Conservation (phyloP, 768 basidiomycete genomes). For the Auriscalpium vulgare region DNA sequence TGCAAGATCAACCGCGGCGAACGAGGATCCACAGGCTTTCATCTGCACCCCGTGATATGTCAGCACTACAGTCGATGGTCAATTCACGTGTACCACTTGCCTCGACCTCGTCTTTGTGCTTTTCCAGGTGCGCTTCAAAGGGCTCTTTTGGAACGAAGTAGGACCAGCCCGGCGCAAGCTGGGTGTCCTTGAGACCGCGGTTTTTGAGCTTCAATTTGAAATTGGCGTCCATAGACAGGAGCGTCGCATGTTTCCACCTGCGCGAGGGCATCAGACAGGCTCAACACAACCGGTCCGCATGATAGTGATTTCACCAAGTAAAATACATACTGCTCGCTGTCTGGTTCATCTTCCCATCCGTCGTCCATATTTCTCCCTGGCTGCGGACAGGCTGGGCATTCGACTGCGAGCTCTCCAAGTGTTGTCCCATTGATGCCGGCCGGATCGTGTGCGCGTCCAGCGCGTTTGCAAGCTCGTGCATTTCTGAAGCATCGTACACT, state of each 20-base stretch:
- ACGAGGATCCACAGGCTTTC: constrained; percentile 6
- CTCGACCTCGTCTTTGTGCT: neutral
- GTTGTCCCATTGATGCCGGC: neutral
- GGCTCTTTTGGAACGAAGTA: constrained; percentile 9
- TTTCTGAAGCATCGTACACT: neutral
- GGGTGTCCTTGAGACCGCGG: constrained; percentile 1
- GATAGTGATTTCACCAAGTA: no score
- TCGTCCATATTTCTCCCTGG: neutral
- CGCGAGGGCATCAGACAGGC: no score
- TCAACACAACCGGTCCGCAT: no score
- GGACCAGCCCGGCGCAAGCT: constrained; percentile 8
- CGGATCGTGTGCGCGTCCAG: neutral
- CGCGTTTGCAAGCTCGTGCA: neutral
- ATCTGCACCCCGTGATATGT: constrained; percentile 6
- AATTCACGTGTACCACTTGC: neutral
- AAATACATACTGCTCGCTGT: neutral
- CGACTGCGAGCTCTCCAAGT: neutral
- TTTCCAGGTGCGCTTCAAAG: neutral
- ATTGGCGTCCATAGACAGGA: constrained; percentile 25
- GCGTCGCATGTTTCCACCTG: constrained; percentile 16
- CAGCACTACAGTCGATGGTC: no score
- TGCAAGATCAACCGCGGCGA: constrained; percentile 5
- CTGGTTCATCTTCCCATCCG: neutral
- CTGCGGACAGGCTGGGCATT: neutral
- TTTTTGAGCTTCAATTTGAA: constrained; percentile 25